phyloP scores from a whole-genome alignment of 2,329 filamentous ascomycete genomes.

The Aplosporella prunicola region DNA sequence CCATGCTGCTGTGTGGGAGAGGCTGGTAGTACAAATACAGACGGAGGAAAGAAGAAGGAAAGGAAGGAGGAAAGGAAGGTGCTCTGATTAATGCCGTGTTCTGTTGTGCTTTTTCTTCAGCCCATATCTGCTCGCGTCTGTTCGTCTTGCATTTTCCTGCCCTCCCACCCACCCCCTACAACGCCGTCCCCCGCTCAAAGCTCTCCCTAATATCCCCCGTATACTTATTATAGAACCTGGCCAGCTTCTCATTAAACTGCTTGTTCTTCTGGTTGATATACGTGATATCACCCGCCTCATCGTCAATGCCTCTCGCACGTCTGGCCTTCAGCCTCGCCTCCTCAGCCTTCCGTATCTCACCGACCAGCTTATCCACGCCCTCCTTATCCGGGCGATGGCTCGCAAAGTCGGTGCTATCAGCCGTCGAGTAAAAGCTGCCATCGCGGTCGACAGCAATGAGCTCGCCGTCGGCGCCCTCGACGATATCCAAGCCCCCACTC shows the following conservation, averaged over 20 bases:
- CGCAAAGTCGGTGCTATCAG: constrained; percentile 69
- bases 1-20: too few species aligned
- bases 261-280: constrained; percentile 99
- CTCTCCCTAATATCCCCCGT: constrained; percentile 93
- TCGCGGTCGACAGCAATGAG: constrained; percentile 88
- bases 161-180: too few species aligned
- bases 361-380: constrained; percentile 78
- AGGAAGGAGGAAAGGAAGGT: too few species aligned
- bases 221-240: constrained; percentile 97
- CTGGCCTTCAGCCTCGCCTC: constrained; percentile 78
- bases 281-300: constrained; percentile 77
- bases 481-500: constrained; percentile 77
- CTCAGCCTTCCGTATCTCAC: constrained; percentile 80
- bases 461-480: constrained; percentile 92
- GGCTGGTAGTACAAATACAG: too few species aligned
- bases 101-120: too few species aligned
- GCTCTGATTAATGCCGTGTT: too few species aligned
- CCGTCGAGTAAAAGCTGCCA: constrained; percentile 82
- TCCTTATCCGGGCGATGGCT: constrained; percentile 82
- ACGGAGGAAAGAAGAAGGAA: too few species aligned
- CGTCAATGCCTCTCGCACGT: constrained; percentile 62
- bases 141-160: too few species aligned
- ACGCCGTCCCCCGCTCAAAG: constrained; percentile 95
- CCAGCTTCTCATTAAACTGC: constrained; percentile 97
- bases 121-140: too few species aligned